Evolutionary conservation across 2,329 filamentous ascomycete species (phyloP).

Genomic region (Stemphylium vesicarium): DNA sequence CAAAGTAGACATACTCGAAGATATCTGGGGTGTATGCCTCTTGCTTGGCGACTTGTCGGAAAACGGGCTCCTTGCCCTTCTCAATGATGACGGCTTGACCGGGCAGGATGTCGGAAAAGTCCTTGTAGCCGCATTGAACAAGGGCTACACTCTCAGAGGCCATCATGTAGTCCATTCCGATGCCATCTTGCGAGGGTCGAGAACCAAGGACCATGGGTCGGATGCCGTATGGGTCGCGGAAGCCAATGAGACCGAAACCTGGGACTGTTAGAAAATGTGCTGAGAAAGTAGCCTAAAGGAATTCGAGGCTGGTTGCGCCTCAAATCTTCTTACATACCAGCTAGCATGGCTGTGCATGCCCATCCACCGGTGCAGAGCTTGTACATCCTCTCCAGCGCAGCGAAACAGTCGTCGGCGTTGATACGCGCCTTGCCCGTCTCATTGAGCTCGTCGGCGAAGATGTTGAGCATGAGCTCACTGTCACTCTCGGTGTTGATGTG

Average conservation of each 20-base stretch:
- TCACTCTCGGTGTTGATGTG: slow-evolving; percentile 93
- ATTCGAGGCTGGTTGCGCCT: neutral
- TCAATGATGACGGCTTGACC: slow-evolving; percentile 86
- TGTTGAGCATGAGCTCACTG: slow-evolving; percentile 85
- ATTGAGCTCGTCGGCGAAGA: slow-evolving; percentile 82
- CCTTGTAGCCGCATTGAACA: slow-evolving; percentile 77
- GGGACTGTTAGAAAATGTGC: slow-evolving; percentile 18
- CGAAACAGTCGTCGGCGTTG: slow-evolving; percentile 79
- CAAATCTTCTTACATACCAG: slow-evolving; percentile 55
- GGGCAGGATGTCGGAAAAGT: slow-evolving; percentile 78
- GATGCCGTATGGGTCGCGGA: slow-evolving; percentile 81
- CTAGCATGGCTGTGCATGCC: slow-evolving; percentile 82
- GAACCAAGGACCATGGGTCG: slow-evolving; percentile 82
- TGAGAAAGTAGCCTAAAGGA: neutral
- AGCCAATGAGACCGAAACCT: slow-evolving; percentile 80
- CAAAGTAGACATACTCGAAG: slow-evolving; percentile 89
- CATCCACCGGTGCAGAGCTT: slow-evolving; percentile 74
- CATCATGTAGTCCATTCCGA: slow-evolving; percentile 84
- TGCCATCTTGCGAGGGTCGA: slow-evolving; percentile 68
- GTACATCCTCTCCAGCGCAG: slow-evolving; percentile 74
- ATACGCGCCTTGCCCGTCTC: slow-evolving; percentile 82
- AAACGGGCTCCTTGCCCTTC: slow-evolving; percentile 76
- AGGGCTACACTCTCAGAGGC: slow-evolving; percentile 88
- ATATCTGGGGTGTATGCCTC: slow-evolving; percentile 81
- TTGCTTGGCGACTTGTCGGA: slow-evolving; percentile 73